A percentile compares a stretch with the other conserved stretches of the same genome.
Conservation (phyloP, 352 stramenopile species). For the Globisporangium carolinianum region DNA sequence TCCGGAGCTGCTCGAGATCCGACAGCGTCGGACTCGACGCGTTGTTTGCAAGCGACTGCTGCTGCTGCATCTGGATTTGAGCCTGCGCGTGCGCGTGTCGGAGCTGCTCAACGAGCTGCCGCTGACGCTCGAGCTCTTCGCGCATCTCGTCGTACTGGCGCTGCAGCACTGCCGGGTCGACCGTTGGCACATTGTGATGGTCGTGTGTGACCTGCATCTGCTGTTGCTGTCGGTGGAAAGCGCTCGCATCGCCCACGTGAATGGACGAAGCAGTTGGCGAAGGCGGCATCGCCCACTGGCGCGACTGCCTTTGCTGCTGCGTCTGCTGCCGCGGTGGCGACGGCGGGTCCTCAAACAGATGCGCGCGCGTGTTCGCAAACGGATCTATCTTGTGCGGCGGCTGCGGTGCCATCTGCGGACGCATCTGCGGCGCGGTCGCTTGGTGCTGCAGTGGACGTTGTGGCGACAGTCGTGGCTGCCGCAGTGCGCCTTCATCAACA, state of each 20-base stretch:
- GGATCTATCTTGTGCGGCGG: slow-evolving; percentile 22
- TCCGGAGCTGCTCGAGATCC: slow-evolving; percentile 52
- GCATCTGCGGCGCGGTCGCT: not conserved
- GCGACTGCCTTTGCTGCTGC: not conserved
- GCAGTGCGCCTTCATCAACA: not conserved
- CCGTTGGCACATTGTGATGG: not conserved
- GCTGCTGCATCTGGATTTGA: slow-evolving; percentile 31
- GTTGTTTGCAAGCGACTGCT: slow-evolving; percentile 12
- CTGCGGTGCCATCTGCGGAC: not conserved
- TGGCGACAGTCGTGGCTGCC: slow-evolving; percentile 2
- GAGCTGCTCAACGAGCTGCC: slow-evolving; percentile 50
- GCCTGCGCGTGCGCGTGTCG: slow-evolving; percentile 32
- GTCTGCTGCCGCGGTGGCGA: not conserved
- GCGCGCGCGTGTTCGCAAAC: slow-evolving; percentile 43
- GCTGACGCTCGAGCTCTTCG: slow-evolving; percentile 36
- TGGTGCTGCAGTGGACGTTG: slow-evolving; percentile 6
- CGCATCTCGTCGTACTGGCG: slow-evolving; percentile 53
- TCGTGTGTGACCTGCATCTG: not conserved
- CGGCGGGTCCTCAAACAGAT: slow-evolving; percentile 36
- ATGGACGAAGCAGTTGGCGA: not conserved
- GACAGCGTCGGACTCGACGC: slow-evolving; percentile 23
- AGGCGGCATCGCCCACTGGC: not conserved
- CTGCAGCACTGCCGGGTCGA: slow-evolving; percentile 20
- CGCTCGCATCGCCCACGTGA: not conserved
- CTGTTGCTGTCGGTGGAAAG: not conserved